Base-by-base conservation (phyloP, 441 rosid species). In the Populus hybrid region DNA sequence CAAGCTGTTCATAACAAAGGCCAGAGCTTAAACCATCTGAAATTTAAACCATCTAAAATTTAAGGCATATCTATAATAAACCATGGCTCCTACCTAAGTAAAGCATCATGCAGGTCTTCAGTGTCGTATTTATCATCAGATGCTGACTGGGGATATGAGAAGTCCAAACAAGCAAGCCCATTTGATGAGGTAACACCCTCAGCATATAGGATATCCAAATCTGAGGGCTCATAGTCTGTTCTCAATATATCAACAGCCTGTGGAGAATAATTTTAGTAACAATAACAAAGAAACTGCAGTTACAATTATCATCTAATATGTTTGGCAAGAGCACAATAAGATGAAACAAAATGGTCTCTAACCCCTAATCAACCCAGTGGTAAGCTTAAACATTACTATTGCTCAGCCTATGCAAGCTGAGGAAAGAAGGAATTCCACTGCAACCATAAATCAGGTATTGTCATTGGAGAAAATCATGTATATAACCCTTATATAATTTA, bases 141-240 rank as follows among this genome's bases (percentile, higher is more conserved):
- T 70, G 86, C 74, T 71, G 93, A 87, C 75, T 76, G 92, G 69
- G 98, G 97, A 86, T 88, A 93, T 28, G 97, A 89, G 85, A 94
- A 96, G 69, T 94, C 98, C 65, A 96, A 87, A 86, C 88, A 92
- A 84, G 96, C 91, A 80, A 96, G 88, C 79, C 99, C 99, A 88
- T 95, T 94, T 12, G 98, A 93, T 64, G 99, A 94, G 74, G 97
- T 94, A 71, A 96, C 94, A 73, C 98, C 97, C 83, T 96, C 98
- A 29, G 99, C 97, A 83, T 93, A 89, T 36, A 96, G 89, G 80
- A 96, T 94, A 86, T 96, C 99, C 81, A 89, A 72, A 86, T 96
- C 94, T 21, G 98, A 93, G 31, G 98, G 99, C 80, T 93, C 98
- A 73, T 96, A 96, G 75, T 96, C 97, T 78, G 82, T 83, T 84